Percentiles rank a stretch among this genome's conserved stretches.
Conservation (phyloP, 129 eudicot genomes). For the Chrysanthemum makinoi region DNA sequence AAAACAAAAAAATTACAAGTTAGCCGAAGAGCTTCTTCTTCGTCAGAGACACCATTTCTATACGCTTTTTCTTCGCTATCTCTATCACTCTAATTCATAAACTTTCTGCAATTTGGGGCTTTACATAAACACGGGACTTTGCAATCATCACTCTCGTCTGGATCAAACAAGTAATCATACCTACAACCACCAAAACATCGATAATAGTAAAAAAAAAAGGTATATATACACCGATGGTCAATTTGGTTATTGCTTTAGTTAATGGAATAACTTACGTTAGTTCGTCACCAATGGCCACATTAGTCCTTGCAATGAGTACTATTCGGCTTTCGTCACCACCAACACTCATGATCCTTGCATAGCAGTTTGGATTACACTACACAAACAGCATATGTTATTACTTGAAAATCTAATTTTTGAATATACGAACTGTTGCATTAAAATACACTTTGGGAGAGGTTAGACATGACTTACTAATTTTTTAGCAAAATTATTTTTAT, state of each 20-base stretch:
- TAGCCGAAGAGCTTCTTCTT: conserved; percentile 35
- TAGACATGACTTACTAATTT: not conserved
- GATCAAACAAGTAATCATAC: conserved; percentile 96
- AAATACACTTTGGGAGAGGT: not conserved
- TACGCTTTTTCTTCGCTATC: conserved; percentile 23
- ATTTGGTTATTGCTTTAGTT: conserved; percentile 7
- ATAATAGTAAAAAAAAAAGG: not conserved
- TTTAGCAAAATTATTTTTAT: not conserved
- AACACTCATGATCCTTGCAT: conserved; percentile 98
- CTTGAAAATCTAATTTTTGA: no score
- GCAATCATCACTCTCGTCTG: conserved; percentile 88
- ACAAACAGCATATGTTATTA: no score
- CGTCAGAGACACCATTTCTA: conserved; percentile 46
- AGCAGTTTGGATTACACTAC: conserved; percentile 97
- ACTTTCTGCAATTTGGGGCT: conserved; percentile 79
- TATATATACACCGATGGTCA: not conserved
- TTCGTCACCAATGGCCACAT: conserved; percentile 83
- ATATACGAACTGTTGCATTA: not conserved
- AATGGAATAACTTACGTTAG: conserved; percentile 54
- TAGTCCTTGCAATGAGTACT: conserved; percentile 86
- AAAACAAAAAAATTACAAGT: conserved; percentile 21
- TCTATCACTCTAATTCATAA: conserved; percentile 71
- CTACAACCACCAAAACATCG: conserved; percentile 38
- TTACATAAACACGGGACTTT: conserved; percentile 91
- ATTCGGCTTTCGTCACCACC: conserved; percentile 95